Percentiles rank a stretch among this genome's conserved stretches.
These are phyloP conservation scores for Eustoma russellianum DNA, from an alignment of 257 asterid species.

Conservation along the genomic window DNA sequence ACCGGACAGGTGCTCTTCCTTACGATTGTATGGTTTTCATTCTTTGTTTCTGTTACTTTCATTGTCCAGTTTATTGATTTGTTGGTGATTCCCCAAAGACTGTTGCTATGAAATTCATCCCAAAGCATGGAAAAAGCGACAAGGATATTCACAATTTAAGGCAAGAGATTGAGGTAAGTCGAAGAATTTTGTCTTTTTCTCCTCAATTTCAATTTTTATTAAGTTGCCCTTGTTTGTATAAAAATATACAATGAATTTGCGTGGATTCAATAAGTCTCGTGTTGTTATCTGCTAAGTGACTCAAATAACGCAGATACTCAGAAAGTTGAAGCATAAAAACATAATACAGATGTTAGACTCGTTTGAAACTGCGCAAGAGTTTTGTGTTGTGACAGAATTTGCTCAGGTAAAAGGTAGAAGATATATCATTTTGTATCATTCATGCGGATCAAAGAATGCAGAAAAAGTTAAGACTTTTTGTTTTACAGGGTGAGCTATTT, in stretches of 20 bases:
- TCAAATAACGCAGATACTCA: conserved; percentile 58
- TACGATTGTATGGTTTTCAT: background rate
- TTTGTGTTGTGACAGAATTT: conserved; percentile 94
- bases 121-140: conserved; percentile 88
- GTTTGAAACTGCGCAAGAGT: conserved; percentile 92
- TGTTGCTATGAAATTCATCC: conserved; percentile 92
- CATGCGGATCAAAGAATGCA: conserved; percentile 6
- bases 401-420: conserved; percentile 47
- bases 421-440: background rate
- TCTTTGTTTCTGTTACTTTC: background rate
- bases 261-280: background rate
- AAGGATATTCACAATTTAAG: conserved; percentile 83
- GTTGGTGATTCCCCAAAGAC: conserved; percentile 40
- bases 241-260: too few species aligned
- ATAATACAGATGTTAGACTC: conserved; percentile 95
- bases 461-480: conserved; percentile 13
- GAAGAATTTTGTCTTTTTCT: background rate
- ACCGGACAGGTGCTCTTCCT: conserved; percentile 61
- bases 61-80: background rate
- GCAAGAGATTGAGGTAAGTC: conserved; percentile 85
- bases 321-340: conserved; percentile 91
- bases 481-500: conserved; percentile 82
- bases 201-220: background rate
- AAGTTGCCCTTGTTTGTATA: background rate
- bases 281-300: background rate